Conservation (phyloP, 352 stramenopile genomes). For the Lagenidium sp. region DNA sequence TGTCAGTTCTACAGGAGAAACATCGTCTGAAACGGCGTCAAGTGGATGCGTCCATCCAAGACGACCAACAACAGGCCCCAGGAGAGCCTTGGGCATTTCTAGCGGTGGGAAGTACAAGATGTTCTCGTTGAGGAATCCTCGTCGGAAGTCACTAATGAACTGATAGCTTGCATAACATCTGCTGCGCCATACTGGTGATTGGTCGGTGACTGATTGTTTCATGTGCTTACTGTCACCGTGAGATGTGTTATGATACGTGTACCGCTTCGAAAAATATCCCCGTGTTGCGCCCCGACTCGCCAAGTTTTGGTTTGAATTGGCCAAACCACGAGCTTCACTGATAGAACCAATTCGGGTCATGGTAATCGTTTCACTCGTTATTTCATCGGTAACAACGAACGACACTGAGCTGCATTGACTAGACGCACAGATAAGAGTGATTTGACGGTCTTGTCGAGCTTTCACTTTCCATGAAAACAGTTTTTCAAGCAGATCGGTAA, state of each 20-base stretch:
- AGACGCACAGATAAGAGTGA: slow-evolving; percentile 33
- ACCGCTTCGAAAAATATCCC: slow-evolving; percentile 69
- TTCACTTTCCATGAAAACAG: slow-evolving; percentile 58
- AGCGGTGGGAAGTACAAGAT: slow-evolving; percentile 41
- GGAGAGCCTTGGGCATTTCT: slow-evolving; percentile 22
- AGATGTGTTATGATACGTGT: slow-evolving; percentile 39
- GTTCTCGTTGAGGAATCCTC: slow-evolving; percentile 37
- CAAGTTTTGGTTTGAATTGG: slow-evolving; percentile 8
- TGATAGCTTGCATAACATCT: slow-evolving; percentile 42
- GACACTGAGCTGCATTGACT: slow-evolving; percentile 25
- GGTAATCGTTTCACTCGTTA: slow-evolving; percentile 33
- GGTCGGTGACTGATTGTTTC: not conserved
- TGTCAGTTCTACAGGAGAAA: slow-evolving; percentile 4
- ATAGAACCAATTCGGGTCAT: slow-evolving; percentile 51
- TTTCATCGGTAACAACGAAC: slow-evolving; percentile 52
- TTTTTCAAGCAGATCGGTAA: slow-evolving; percentile 51
- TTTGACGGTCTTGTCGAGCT: slow-evolving; percentile 17
- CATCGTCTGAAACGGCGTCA: not conserved
- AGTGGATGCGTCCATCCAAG: slow-evolving; percentile 16
- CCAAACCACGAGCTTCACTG: slow-evolving; percentile 21
- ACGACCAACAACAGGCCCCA: slow-evolving; percentile 51
- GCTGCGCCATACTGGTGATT: slow-evolving; percentile 4
- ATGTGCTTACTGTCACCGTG: not conserved
- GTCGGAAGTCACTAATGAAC: slow-evolving; percentile 47
- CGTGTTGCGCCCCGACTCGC: too few species aligned